These are phyloP conservation scores for Podospora sp. DNA, from an alignment of 495 filamentous ascomycete species.

Conservation along the genomic window DNA sequence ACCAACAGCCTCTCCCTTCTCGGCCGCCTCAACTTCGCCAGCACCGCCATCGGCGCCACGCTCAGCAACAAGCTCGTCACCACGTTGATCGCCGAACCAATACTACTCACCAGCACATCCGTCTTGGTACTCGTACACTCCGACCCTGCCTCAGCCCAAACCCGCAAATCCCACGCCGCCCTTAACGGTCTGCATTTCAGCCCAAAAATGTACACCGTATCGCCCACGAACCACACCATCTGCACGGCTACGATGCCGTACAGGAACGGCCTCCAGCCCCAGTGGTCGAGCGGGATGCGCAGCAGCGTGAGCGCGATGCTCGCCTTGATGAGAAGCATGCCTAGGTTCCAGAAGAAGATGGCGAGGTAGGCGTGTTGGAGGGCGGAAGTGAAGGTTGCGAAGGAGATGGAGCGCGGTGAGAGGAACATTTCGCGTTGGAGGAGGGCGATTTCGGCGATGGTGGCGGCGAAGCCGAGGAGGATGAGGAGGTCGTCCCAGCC, in stretches of 20 bases:
- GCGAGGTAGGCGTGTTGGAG: background rate
- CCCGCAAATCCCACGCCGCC: background rate
- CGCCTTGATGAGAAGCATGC: slow-evolving; percentile 30
- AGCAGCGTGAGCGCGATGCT: slow-evolving; percentile 27
- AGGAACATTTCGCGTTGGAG: slow-evolving; percentile 1
- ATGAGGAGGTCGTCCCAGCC: slow-evolving; percentile 2
- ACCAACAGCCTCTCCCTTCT: background rate
- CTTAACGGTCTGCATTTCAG: background rate
- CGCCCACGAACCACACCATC: background rate
- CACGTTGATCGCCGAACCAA: background rate
- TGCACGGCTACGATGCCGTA: slow-evolving; percentile 4
- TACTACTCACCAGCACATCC: background rate
- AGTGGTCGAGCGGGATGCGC: slow-evolving; percentile 12
- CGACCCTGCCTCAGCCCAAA: background rate
- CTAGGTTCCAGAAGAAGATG: slow-evolving; percentile 5
- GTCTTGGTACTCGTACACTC: background rate
- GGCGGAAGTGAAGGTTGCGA: background rate
- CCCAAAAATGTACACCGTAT: slow-evolving; percentile 1
- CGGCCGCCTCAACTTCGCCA: background rate
- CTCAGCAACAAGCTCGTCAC: background rate
- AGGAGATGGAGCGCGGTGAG: background rate
- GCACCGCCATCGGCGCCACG: slow-evolving; percentile 1
- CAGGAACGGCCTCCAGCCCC: slow-evolving; percentile 1
- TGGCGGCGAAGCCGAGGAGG: background rate
- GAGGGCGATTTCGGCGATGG: background rate